Evolutionary conservation across 169 alveolate genomes (phyloP).

Genomic region (Toxoplasma gondii): DNA sequence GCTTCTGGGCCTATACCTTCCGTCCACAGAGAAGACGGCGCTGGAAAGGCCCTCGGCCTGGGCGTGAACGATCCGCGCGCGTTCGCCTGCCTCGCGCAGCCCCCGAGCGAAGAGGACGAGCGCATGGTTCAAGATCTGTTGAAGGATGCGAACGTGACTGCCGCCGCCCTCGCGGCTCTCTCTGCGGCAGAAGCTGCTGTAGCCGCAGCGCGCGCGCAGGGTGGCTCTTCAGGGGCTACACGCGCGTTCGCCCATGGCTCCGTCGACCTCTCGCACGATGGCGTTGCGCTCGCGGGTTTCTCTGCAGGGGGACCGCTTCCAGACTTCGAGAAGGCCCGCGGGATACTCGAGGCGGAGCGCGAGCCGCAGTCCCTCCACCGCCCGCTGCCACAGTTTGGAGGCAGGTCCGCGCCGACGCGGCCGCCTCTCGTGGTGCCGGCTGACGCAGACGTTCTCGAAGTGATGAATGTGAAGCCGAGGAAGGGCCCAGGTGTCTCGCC

Average conservation of each 20-base stretch:
- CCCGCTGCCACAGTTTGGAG: background rate
- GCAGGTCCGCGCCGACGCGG: background rate
- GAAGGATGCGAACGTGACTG: slow-evolving; percentile 3
- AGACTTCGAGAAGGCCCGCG: no score
- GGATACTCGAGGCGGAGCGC: no score
- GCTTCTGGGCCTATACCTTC: no score
- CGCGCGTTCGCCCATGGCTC: background rate
- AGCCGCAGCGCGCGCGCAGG: slow-evolving; percentile 23
- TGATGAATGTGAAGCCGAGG: background rate
- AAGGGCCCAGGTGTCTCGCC: no score
- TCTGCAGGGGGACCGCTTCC: no score
- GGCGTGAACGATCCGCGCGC: background rate
- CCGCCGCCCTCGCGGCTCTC: slow-evolving; percentile 29
- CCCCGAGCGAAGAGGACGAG: slow-evolving; percentile 13
- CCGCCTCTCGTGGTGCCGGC: background rate
- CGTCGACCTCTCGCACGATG: no score
- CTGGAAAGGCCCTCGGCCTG: background rate
- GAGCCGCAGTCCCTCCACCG: background rate
- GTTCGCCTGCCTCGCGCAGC: background rate
- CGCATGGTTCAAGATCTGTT: slow-evolving; percentile 5
- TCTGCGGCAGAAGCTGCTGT: slow-evolving; percentile 28
- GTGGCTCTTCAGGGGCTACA: background rate
- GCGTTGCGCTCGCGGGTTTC: no score
- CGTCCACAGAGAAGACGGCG: no score
- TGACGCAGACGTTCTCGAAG: background rate